A percentile compares a stretch with the other conserved stretches of the same genome.
Evolutionary conservation across 352 stramenopile species (phyloP).

Genomic region (Phytophthora meadii): DNA sequence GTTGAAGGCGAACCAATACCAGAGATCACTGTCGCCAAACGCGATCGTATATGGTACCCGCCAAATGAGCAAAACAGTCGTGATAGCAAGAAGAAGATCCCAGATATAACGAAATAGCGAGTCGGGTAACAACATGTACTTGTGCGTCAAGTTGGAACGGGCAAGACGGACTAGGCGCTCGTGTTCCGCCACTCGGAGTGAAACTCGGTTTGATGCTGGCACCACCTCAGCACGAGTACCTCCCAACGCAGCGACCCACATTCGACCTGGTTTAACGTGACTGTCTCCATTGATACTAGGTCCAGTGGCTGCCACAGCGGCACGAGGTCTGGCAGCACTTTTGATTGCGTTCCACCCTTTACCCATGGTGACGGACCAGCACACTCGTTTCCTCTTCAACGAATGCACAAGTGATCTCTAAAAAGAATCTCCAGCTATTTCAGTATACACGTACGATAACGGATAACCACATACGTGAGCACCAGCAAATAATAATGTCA

Average conservation of each 20-base stretch:
- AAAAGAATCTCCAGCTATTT: slow-evolving; percentile 12
- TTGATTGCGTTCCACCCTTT: slow-evolving; percentile 31
- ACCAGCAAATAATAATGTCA: too few species aligned
- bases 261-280: slow-evolving; percentile 21
- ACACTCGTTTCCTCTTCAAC: not conserved
- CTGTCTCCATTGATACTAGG: slow-evolving; percentile 4
- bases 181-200: slow-evolving; percentile 60
- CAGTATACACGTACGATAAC: slow-evolving; percentile 6
- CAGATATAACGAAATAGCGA: slow-evolving; percentile 56
- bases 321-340: slow-evolving; percentile 4
- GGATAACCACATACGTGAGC: not conserved
- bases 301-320: not conserved
- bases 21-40: slow-evolving; percentile 50
- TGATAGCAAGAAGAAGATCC: slow-evolving; percentile 59
- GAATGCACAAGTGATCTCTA: slow-evolving; percentile 13
- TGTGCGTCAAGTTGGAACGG: slow-evolving; percentile 36
- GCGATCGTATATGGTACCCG: slow-evolving; percentile 65
- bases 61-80: slow-evolving; percentile 67
- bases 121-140: slow-evolving; percentile 57
- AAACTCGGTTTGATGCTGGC: slow-evolving; percentile 61
- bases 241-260: slow-evolving; percentile 28
- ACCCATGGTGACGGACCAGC: slow-evolving; percentile 13
- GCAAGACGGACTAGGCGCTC: slow-evolving; percentile 52
- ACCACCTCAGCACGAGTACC: slow-evolving; percentile 47
- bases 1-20: slow-evolving; percentile 61